Conservation (phyloP, 768 basidiomycete species). For the Phylloporus scabripes region DNA sequence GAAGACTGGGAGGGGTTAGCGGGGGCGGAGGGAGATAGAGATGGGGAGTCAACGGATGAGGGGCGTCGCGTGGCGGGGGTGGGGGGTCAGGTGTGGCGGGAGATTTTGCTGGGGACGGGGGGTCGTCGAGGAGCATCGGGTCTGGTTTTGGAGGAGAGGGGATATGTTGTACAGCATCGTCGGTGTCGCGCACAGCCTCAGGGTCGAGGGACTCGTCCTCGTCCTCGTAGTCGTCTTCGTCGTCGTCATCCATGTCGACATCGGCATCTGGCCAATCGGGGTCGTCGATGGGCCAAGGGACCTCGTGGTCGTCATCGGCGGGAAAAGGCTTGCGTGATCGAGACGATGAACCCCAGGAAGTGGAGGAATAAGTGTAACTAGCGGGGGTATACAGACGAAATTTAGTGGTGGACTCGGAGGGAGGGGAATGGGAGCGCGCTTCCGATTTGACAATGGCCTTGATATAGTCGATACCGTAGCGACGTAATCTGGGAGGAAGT, state of each 20-base stretch:
- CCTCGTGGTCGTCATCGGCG: constrained; percentile 16
- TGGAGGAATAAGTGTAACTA: constrained; percentile 28
- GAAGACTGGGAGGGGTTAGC: constrained; percentile 13
- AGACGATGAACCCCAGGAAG: constrained; percentile 15
- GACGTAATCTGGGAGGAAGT: constrained; percentile 21
- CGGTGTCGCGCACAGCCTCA: constrained; percentile 7
- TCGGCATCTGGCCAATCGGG: constrained; percentile 24
- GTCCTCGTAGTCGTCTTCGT: constrained; percentile 29
- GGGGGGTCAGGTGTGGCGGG: background rate
- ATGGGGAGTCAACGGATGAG: constrained; percentile 4
- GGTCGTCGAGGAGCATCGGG: constrained; percentile 6
- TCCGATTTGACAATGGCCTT: constrained; percentile 30
- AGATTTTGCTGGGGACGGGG: background rate
- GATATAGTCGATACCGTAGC: constrained; percentile 31
- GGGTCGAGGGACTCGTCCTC: constrained; percentile 20
- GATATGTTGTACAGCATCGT: constrained; percentile 12
- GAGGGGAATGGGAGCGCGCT: constrained; percentile 12
- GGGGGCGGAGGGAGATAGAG: constrained; percentile 4
- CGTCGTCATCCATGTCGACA: constrained; percentile 30
- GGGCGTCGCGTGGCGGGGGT: background rate
- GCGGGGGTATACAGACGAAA: constrained; percentile 31
- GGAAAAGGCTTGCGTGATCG: constrained; percentile 11
- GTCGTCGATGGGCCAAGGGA: constrained; percentile 20
- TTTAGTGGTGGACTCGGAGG: constrained; percentile 14
- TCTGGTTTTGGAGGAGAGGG: background rate